Base-by-base conservation (phyloP, 345 rosid genomes). In the Eucalyptus erythrocorys region DNA sequence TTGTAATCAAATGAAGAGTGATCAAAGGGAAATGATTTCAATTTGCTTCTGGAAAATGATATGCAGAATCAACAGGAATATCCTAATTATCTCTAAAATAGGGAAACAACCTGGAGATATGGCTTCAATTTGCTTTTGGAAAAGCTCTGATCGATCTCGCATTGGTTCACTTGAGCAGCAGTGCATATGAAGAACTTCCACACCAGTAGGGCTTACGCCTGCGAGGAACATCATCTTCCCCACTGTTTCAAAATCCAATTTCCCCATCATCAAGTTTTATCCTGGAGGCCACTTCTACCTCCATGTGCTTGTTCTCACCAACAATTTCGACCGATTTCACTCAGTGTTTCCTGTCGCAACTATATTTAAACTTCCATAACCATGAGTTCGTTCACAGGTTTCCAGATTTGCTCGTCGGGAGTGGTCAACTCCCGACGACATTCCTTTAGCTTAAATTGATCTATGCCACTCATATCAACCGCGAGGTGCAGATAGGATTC, bases 401-500 rank as follows among this genome's bases (percentile, higher is more conserved):
- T 91, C 42, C 88, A 91, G 80, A 90, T 68, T 53, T 90, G 88
- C 71, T 92, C 90, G 45, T 92, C 93, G 55, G 92, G 76, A 86
- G 91, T 90, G 90, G 90, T 94, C 57, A 95, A 96, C 89, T 96
- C 99, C n/a, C 93, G 94, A 85, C 93, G 93, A 90, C 94, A 91
- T 57, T 96, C 98, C 87, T 92, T 93, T 26, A 10, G n/a, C n/a
- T 57, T 26, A 26, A 57, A 24, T 57, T 26, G n/a, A 57, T 94
- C 94, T 61, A 88, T 86, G 32, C 94, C 96, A 51, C 90, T 93
- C 45, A 96, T 89, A 84, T 94, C 99, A 87, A 97, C 94, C 89
- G 95, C 98, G 90, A 97, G 94, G 71, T 93, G 96, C 91, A 98
- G 88, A 89, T 97, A 94, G 66, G 96, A 93, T 92, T 96, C 99